Evolutionary conservation across 2,329 filamentous ascomycete species (phyloP).

Genomic region (Alternaria metachromatica): DNA sequence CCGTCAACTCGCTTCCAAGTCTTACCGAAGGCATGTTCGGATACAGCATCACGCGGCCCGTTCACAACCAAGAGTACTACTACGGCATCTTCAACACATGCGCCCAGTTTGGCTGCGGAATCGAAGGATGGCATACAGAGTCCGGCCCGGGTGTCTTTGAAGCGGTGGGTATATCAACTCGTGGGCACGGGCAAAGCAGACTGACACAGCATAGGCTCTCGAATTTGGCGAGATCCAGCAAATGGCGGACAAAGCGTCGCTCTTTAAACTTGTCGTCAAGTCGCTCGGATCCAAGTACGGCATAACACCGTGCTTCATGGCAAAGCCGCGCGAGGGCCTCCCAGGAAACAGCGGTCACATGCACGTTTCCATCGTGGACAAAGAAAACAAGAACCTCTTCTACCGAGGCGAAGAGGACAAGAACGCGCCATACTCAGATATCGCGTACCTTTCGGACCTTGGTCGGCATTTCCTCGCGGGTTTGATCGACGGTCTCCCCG

Average conservation of each 20-base stretch:
- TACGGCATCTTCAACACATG: constrained; percentile 86
- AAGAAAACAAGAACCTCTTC: constrained; percentile 83
- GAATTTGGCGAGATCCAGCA: constrained; percentile 85
- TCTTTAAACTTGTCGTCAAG: constrained; percentile 97
- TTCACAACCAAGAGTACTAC: constrained; percentile 92
- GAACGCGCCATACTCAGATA: constrained; percentile 63
- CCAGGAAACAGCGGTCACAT: constrained; percentile 97
- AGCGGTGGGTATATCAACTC: constrained; percentile 62
- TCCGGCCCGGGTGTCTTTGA: constrained; percentile 94
- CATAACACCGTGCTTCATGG: constrained; percentile 98
- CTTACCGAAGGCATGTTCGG: constrained; percentile 96
- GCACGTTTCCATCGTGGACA: constrained; percentile 87
- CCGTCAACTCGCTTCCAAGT: constrained; percentile 74
- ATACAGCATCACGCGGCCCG: constrained; percentile 84
- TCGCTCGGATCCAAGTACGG: constrained; percentile 84
- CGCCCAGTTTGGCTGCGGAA: constrained; percentile 75
- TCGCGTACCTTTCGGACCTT: constrained; percentile 81
- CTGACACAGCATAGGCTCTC: constrained; percentile 68
- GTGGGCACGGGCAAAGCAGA: neutral
- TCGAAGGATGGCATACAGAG: constrained; percentile 97
- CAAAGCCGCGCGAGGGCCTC: constrained; percentile 87
- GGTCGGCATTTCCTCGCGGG: constrained; percentile 94
- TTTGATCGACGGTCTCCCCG: constrained; percentile 83
- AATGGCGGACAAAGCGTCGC: constrained; percentile 89
- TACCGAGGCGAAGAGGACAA: constrained; percentile 74